Conservation (phyloP, 257 asterid genomes). For the Solanum paucissectum region DNA sequence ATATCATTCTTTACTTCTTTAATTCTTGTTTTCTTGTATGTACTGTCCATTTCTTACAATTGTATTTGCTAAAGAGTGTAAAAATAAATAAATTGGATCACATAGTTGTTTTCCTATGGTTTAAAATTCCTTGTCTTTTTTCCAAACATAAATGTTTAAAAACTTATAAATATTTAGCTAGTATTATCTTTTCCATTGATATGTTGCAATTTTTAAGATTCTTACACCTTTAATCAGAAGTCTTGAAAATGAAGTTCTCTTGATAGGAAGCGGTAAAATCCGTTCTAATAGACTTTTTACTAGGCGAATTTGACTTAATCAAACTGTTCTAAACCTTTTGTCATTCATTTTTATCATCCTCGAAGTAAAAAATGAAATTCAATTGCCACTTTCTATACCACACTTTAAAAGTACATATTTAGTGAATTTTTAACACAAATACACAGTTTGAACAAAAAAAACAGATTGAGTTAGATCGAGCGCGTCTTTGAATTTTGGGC, state of each 20-base stretch:
- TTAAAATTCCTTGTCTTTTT: neutral
- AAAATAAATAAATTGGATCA: neutral
- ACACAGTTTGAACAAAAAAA: no score
- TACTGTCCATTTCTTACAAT: neutral
- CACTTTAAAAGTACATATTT: neutral
- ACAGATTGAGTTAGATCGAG: neutral
- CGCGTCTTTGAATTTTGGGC: neutral
- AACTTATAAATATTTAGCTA: neutral
- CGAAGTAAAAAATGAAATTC: neutral
- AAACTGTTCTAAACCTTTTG: neutral
- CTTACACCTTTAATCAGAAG: neutral
- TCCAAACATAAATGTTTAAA: neutral
- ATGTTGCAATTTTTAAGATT: neutral
- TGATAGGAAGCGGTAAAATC: neutral
- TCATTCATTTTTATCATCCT: neutral
- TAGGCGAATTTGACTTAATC: rapidly evolving
- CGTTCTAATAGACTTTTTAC: neutral
- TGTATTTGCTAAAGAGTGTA: neutral
- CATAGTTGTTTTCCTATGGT: neutral
- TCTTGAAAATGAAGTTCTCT: neutral
- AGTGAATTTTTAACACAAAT: no score
- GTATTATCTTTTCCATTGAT: neutral
- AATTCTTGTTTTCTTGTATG: neutral
- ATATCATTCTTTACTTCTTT: neutral
- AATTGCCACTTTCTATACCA: neutral